These are phyloP conservation scores for Trichoderma reesei DNA, from an alignment of 495 filamentous ascomycete species.

Conservation along the genomic window DNA sequence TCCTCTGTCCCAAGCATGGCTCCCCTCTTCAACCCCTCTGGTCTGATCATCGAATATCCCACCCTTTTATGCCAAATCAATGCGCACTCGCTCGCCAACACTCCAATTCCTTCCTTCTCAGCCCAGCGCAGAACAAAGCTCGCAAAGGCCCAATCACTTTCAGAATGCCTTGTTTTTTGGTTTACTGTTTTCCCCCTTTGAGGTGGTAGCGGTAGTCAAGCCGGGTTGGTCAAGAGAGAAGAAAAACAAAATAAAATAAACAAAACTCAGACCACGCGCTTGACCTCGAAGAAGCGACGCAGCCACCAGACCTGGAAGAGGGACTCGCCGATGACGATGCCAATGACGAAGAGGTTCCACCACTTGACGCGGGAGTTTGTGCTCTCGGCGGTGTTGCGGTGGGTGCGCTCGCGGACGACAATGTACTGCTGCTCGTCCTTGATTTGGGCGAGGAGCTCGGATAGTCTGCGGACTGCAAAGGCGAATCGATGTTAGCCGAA, in stretches of 20 bases:
- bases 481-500: not conserved
- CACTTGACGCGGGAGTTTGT: conserved; percentile 96
- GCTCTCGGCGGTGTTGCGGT: conserved; percentile 97
- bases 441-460: conserved; percentile 78
- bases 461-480: conserved; percentile 66
- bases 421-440: conserved; percentile 98
- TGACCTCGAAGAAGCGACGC: conserved; percentile 96
- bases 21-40: not conserved
- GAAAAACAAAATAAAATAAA: no score
- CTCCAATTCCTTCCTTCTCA: not conserved
- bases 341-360: conserved; percentile 97
- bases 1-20: not conserved
- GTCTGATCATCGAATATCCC: not conserved
- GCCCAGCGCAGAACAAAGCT: not conserved
- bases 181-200: no score
- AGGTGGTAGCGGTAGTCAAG: no score
- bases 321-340: conserved; percentile 80
- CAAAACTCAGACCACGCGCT: conserved; percentile 23
- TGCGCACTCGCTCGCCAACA: not conserved
- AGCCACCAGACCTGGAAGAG: conserved; percentile 99
- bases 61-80: not conserved
- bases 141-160: not conserved
- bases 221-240: no score
- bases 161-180: no score
- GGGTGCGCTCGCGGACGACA: conserved; percentile 84